Percentiles rank a stretch among this genome's conserved stretches.
Conservation (phyloP, 176 grass and related monocot species). For the Bonia amplexicaulis region DNA sequence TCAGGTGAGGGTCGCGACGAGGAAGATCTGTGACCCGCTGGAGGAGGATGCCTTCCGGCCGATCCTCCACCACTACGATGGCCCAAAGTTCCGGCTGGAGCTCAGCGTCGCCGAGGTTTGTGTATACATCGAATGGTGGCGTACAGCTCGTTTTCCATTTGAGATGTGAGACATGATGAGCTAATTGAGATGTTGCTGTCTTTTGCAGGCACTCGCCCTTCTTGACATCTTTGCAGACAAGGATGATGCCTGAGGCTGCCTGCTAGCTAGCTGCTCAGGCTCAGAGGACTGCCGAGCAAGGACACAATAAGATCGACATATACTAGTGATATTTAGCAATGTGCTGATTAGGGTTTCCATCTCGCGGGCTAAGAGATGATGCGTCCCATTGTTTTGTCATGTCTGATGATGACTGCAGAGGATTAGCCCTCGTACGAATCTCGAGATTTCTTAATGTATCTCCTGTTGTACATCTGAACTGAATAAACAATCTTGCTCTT, state of each 20-base stretch:
- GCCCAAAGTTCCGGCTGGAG: slow-evolving; percentile 96
- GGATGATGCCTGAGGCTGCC: slow-evolving; percentile 49
- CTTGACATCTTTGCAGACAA: slow-evolving; percentile 84
- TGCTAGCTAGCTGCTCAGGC: not conserved
- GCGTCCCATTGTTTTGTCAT: slow-evolving; percentile 3
- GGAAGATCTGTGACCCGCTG: slow-evolving; percentile 71
- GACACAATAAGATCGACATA: not conserved
- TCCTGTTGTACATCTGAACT: not conserved
- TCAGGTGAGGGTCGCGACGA: slow-evolving; percentile 75
- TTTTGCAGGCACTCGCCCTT: slow-evolving; percentile 62
- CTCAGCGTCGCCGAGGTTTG: slow-evolving; percentile 75
- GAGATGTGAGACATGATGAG: not conserved
- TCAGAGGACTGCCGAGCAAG: not conserved
- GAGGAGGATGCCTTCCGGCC: slow-evolving; percentile 97
- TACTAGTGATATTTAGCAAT: not conserved
- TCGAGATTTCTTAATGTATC: not conserved
- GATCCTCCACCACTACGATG: slow-evolving; percentile 98
- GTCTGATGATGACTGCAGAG: slow-evolving; percentile 10
- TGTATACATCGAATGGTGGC: not conserved
- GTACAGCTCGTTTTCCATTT: not conserved
- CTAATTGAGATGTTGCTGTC: not conserved
- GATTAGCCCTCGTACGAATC: not conserved
- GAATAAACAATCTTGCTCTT: not conserved
- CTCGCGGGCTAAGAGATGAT: slow-evolving; percentile 17
- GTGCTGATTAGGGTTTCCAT: slow-evolving; percentile 8